Base-by-base conservation (phyloP, 2,329 filamentous ascomycete species). In the Penicillium sp. region DNA sequence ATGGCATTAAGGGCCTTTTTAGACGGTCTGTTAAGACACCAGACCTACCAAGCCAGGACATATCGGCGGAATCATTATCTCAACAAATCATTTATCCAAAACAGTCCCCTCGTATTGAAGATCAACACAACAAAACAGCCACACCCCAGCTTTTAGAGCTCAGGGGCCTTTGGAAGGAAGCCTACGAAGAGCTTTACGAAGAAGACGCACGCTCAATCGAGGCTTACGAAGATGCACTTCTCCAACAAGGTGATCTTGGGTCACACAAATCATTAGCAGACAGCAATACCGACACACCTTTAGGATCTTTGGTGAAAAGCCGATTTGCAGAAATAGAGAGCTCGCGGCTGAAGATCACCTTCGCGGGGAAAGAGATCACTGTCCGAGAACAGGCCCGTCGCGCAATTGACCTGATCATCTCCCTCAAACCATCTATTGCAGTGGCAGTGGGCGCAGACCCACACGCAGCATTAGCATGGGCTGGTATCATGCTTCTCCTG, bases 391-490 rank as follows among this genome's bases (percentile, higher is more conserved):
- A 50, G 33, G 33, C 43, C 44, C 22, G 24, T 21, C 26, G 39
- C 4, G 26, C 51, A 19, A 24, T 60, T 16, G 24, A 59, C 43
- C 16, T 35, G 7, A 56, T 59, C 43, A 21, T 58, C 8, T 47
- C 26, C 8, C 39, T 56, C 5, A 55, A 62, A 49, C 54, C 56
- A 42, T 9, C 58, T 5, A 56, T 62, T 42, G 16, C 35, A 2
- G 10, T 35, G 4, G 60, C 56, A 10, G 22, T 55, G 13, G 31
- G 10, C 21, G n/a, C 33, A 2, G 56, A 65, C 16, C 60, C 56
- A 22, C 61, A 64, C 52, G 61, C 61, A 27, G 52, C 60, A n/a
- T 29, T 64, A 9, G 61, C 60, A 14, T 64, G 61, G 61, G 57
- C 61, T 16, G 60, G 60, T 5, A 35, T 58, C 13, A 22, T 64